Conservation (phyloP, 495 filamentous ascomycete species). For the Xylaria bambusicola region DNA sequence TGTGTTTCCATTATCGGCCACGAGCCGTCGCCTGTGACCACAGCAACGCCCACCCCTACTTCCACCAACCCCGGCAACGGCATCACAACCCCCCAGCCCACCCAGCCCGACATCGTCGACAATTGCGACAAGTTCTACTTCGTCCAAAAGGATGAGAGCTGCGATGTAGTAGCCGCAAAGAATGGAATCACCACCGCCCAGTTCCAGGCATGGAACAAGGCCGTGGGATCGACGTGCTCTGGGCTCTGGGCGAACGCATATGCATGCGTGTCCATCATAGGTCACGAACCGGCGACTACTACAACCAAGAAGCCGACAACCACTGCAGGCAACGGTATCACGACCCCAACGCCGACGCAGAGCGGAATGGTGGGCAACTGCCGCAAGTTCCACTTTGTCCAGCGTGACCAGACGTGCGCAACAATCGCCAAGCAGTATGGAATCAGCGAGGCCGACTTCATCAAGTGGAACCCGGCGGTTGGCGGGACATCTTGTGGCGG, state of each 20-base stretch:
- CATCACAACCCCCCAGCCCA: slow-evolving; percentile 31
- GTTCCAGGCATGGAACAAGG: slow-evolving; percentile 20
- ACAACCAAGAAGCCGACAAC: slow-evolving; percentile 1
- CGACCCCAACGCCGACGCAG: slow-evolving; percentile 36
- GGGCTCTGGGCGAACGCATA: slow-evolving; percentile 21
- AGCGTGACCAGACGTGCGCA: slow-evolving; percentile 44
- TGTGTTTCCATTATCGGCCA: slow-evolving; percentile 14
- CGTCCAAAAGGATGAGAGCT: slow-evolving; percentile 44
- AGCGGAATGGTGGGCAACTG: slow-evolving; percentile 44
- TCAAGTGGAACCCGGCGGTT: slow-evolving; percentile 39
- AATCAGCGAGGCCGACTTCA: slow-evolving; percentile 35
- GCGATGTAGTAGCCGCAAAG: slow-evolving; percentile 35
- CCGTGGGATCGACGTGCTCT: slow-evolving; percentile 16
- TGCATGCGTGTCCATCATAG: slow-evolving; percentile 23
- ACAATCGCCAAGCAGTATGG: slow-evolving; percentile 35
- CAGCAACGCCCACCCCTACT: slow-evolving; percentile 7
- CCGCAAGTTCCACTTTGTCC: slow-evolving; percentile 43
- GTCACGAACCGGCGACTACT: slow-evolving; percentile 1
- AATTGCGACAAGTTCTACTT: slow-evolving; percentile 47
- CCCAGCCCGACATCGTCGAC: slow-evolving; percentile 36
- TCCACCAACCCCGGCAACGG: slow-evolving; percentile 14
- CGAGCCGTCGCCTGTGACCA: neutral
- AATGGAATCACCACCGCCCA: neutral
- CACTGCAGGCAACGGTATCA: slow-evolving; percentile 27
- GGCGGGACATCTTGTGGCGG: slow-evolving; percentile 41